Base-by-base conservation (phyloP, 495 filamentous ascomycete species). In the Talaromyces nanjingensis region DNA sequence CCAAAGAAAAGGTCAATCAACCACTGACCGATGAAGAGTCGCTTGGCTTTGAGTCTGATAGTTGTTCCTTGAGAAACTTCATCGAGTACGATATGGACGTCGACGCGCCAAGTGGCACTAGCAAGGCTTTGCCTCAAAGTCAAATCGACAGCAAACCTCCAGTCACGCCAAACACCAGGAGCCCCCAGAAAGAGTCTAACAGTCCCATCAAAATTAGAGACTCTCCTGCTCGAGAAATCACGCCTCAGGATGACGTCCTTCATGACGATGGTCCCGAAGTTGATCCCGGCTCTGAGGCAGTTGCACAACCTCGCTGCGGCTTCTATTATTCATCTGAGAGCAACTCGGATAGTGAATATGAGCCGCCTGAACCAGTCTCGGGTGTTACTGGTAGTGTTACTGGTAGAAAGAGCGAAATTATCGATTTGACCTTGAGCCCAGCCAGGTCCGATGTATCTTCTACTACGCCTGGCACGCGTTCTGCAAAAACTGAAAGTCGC, bases 41-140 rank as follows among this genome's bases (percentile, higher is more conserved):
- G 59, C 68, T 73, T 24, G 31, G 64, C 24, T 72, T 70, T 33
- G 70, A 71, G 4, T 69, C 72, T 4, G 72, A 76, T 63, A 78
- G 77, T 4, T 82, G 77, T 4, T 82, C 79, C n/a, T 69, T 84
- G 14, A 74, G 78, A 27, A 77, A 79, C 47, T 77, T 81, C 29
- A 68, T 79, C 52, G 77, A 82, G 37, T 70, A 78, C 31, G 66
- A 66, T 42, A 54, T 61, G 52, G 61, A 70, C 52, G 29, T 58
- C 11, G 52, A 61, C 29, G 58, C 60, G 34, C 20, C 70, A 66
- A 6, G 69, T 65, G 58, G 71, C 74, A 33, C 75, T 67, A 39
- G 67, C 29, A 62, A 65, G 52, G 4, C 65, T 62, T 9, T 60
- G 60, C 6, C 25, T 9, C 20, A 37, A 12, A 37, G 9, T 22